Percentiles rank a stretch among this genome's conserved stretches.
Conservation (phyloP, 306 rosid genomes). For the Crotalaria pallida region DNA sequence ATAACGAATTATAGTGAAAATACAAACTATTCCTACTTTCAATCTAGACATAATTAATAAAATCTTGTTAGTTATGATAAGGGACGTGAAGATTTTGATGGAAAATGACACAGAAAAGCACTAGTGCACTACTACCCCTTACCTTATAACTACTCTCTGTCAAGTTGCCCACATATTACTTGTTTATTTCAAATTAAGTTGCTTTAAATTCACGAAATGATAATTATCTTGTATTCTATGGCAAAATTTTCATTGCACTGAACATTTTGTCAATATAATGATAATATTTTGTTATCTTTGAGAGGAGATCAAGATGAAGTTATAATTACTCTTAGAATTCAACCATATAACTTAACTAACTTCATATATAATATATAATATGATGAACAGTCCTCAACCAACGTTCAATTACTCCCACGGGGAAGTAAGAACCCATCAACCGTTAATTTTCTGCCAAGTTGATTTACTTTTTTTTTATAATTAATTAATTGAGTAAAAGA, state of each 20-base stretch:
- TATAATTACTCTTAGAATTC: slow-evolving; percentile 33
- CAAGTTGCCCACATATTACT: slow-evolving; percentile 17
- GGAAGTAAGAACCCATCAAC: slow-evolving; percentile 7
- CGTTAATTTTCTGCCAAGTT: slow-evolving; percentile 27
- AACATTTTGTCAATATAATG: slow-evolving; percentile 29
- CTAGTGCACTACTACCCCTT: too few relatives aligned
- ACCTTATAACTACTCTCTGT: slow-evolving; percentile 8
- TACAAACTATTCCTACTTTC: neutral
- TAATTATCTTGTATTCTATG: neutral
- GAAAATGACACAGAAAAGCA: slow-evolving; percentile 35
- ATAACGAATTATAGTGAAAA: neutral
- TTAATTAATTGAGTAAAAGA: too few relatives aligned
- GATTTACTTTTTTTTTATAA: slow-evolving; percentile 21
- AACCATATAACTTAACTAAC: slow-evolving; percentile 40
- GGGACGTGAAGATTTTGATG: slow-evolving; percentile 12
- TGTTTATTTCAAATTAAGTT: slow-evolving; percentile 31
- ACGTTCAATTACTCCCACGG: slow-evolving; percentile 21
- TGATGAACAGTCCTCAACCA: slow-evolving; percentile 5
- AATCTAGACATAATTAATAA: neutral
- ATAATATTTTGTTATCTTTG: slow-evolving; percentile 18
- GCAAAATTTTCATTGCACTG: slow-evolving; percentile 21
- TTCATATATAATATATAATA: slow-evolving; percentile 24
- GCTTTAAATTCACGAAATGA: slow-evolving; percentile 50
- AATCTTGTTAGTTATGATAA: slow-evolving; percentile 20
- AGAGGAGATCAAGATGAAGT: slow-evolving; percentile 18